These are phyloP conservation scores for Ramaria sp. DNA, from an alignment of 768 basidiomycete genomes.

Conservation along the genomic window DNA sequence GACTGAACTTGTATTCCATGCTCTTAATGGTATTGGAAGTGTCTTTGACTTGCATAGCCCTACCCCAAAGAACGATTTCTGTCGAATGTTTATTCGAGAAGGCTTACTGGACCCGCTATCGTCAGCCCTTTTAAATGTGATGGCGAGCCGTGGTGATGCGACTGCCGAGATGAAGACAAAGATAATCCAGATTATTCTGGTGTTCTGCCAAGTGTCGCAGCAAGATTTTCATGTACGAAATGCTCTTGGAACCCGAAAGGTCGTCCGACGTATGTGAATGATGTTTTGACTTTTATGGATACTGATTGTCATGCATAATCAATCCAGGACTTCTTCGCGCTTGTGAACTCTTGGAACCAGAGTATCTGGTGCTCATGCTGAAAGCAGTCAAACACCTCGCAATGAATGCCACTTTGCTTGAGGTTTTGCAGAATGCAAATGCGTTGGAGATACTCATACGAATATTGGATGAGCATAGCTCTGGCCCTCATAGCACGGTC, in stretches of 20 bases:
- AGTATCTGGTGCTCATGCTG: constrained; percentile 78
- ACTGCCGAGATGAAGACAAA: constrained; percentile 74
- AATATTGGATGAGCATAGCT: constrained; percentile 70
- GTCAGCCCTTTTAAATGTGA: constrained; percentile 80
- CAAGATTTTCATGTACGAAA: constrained; percentile 89
- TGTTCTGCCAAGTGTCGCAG: constrained; percentile 96
- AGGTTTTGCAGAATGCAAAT: constrained; percentile 93
- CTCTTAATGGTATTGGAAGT: constrained; percentile 86
- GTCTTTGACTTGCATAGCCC: constrained; percentile 96
- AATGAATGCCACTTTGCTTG: constrained; percentile 82
- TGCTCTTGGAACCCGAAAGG: constrained; percentile 82
- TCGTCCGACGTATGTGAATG: constrained; percentile 65
- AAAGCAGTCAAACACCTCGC: constrained; percentile 96
- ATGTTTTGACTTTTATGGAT: neutral
- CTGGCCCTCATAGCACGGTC: constrained; percentile 73
- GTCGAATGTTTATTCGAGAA: constrained; percentile 95
- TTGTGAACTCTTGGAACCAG: constrained; percentile 79
- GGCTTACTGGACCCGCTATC: constrained; percentile 90
- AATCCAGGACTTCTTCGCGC: constrained; percentile 73
- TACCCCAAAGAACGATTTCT: constrained; percentile 97
- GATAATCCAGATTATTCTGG: constrained; percentile 78
- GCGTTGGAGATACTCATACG: constrained; percentile 84
- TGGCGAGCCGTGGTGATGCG: constrained; percentile 55
- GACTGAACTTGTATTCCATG: constrained; percentile 82
- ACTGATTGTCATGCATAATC: neutral